Conservation (phyloP, 805 yeast species). For the Teunomyces lycoperdinae region DNA sequence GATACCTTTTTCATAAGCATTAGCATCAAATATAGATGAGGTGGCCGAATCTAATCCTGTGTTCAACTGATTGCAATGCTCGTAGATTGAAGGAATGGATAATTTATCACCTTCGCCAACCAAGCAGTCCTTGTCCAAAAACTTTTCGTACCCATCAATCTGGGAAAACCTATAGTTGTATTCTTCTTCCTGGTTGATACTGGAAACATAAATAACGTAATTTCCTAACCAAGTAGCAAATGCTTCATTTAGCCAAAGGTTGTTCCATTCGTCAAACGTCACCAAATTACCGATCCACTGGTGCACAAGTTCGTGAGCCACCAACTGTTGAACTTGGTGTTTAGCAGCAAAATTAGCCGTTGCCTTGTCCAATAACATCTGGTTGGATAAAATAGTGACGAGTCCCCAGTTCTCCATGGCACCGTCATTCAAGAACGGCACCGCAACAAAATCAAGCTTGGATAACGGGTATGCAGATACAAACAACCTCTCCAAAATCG, state of each 20-base stretch:
- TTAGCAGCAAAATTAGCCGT: conserved; percentile 20
- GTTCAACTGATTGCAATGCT: conserved; percentile 30
- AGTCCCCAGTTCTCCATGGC: conserved; percentile 82
- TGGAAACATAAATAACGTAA: conserved; percentile 31
- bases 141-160: conserved; percentile 19
- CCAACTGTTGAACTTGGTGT: conserved; percentile 47
- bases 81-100: conserved; percentile 33
- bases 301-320: conserved; percentile 73
- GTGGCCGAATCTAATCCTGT: conserved; percentile 21
- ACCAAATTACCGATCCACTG: conserved; percentile 77
- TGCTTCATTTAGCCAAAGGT: conserved; percentile 73
- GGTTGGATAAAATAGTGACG: conserved; percentile 56
- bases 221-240: conserved; percentile 75
- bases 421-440: conserved; percentile 72
- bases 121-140: conserved; percentile 37
- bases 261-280: conserved; percentile 64
- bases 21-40: conserved; percentile 47
- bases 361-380: conserved; percentile 28
- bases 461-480: conserved; percentile 51
- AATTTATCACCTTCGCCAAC: conserved; percentile 12
- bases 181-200: conserved; percentile 11
- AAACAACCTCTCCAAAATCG: conserved; percentile 45
- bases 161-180: conserved; percentile 11
- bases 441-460: conserved; percentile 64
- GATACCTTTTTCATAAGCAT: conserved; percentile 61